Percentiles rank a stretch among this genome's conserved stretches.
phyloP scores from a whole-genome alignment of 1,139 yeast species.

The Yamadazyma jaroonii region DNA sequence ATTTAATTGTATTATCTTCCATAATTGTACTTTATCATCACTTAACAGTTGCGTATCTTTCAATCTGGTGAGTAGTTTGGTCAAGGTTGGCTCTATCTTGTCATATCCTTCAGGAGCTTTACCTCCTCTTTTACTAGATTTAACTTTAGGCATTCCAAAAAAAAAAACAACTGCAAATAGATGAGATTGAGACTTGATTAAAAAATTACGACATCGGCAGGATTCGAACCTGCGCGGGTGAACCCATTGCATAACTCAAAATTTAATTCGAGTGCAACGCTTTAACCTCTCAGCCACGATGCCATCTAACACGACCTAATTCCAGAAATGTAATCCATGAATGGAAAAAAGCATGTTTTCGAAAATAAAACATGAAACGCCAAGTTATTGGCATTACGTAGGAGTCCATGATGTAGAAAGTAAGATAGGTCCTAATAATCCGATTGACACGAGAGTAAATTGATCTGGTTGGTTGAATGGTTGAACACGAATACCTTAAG shows the following conservation, averaged over 20 bases:
- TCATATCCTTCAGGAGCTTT: slow-evolving; percentile 75
- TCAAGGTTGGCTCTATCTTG: slow-evolving; percentile 68
- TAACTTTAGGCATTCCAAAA: slow-evolving; percentile 41
- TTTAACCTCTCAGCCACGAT: slow-evolving; percentile 80
- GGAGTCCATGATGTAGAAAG: no score
- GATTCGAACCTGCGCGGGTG: slow-evolving; percentile 92
- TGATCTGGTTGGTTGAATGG: no score
- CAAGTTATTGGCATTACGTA: no score
- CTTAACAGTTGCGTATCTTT: slow-evolving; percentile 51
- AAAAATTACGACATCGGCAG: slow-evolving; percentile 70
- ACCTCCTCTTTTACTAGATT: slow-evolving; percentile 40
- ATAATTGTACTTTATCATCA: slow-evolving; percentile 52
- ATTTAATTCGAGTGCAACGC: slow-evolving; percentile 70
- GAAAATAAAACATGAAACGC: no score
- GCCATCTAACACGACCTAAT: slow-evolving; percentile 25
- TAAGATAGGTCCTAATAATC: no score
- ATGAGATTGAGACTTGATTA: background rate
- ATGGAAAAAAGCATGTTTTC: no score
- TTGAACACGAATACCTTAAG: no score
- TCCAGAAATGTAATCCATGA: background rate
- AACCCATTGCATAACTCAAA: slow-evolving; percentile 62
- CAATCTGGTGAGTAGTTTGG: slow-evolving; percentile 57
- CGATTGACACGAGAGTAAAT: no score
- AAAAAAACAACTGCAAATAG: slow-evolving; percentile 2
- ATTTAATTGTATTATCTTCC: slow-evolving; percentile 69